Evolutionary conservation across 1,284 basidiomycete genomes (phyloP), one percentile per base, ranked within the genome.

Genomic region (Pseudozyma thailandica): DNA sequence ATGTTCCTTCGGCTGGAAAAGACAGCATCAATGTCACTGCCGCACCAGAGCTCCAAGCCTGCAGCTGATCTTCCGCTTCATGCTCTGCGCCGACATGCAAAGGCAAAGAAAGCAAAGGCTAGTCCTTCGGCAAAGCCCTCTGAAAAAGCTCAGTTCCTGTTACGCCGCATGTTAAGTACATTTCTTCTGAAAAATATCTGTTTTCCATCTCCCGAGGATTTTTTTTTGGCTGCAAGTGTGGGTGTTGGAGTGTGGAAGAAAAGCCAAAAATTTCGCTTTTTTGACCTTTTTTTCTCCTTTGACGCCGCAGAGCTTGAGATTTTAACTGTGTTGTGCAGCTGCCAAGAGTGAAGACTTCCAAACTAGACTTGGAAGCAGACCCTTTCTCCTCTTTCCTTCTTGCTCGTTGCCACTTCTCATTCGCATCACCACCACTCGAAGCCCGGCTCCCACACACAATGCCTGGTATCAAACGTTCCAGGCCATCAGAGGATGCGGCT

Each of bases 401-500:
- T 16, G 35, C 15, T 31, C 26, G 41, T 26, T 21, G 43, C 59
- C 52, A 51, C 59, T 60, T 50, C 18, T 55, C 30, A 50, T 51
- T 30, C 43, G 20, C 25, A 54, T n/a, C 27, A 21, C n/a, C 47
- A 49, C 28, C 41, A 46, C n/a, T 45, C 30, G 49, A 23, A 49
- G 15, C 27, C 10, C 42, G 16, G n/a, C 25, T 21, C 21, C 28
- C 33, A 47, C 26, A 9, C 49, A 66, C 13, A 27, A 74, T 74
- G 72, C 72, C 72, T 46, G 72, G 72, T n/a, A 47, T 74, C 46
- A 74, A 74, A 50, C 47, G 72, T 35, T 68, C 55, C 27, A 65
- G 68, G 54, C 62, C 63, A 35, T 31, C 47, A 47, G 59, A 68
- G 38, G 70, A 59, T 44, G 59, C 50, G 9, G 54, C 52, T 35